Evolutionary conservation across 805 yeast genomes (phyloP), one percentile per base, ranked within the genome.

Genomic region (Wickerhamiella brachini): DNA sequence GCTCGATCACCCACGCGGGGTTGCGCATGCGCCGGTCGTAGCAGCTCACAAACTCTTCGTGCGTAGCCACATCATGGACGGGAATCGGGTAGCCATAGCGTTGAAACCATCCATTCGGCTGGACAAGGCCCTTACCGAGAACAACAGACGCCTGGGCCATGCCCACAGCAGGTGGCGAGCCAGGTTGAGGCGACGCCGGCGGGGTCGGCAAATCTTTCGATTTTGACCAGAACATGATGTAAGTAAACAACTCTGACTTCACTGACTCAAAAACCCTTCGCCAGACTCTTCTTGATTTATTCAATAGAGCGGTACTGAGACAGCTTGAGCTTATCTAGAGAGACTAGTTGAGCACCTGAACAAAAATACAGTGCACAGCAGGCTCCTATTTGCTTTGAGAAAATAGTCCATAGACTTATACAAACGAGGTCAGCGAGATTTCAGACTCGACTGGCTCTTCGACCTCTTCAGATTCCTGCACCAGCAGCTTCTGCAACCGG

Each of bases 1-100:
- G 96, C 67, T 90, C 97, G 37, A 89, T 71, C 20, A 83, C 80
- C 75, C 83, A 67, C 49, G 54, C 79, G 23, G 98, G 98, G 62
- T 86, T 87, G 53, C 89, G 75, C 34, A 80, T 83, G 55, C 81
- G 76, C 57, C 98, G 76, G 63, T 93, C 90, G 66, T 80, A 93
- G 58, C 93, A 85, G 50, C 93, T 79, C 18, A 90, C 77, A 65
- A 83, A 93, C 68, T 88, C 96, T 51, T 74, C 71, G 54, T 86
- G 74, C 10, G 71, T 77, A 51, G 79, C 78, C 53, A 90, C 67
- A 63, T 93, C 98, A 65, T 87, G 94, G 31, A 85, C 75, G 0
- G 97, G 97, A 1, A 96, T 95, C 0, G 97, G 98, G 61, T 85
- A 87, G 3, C 98, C 98, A 63, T 85, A 89, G 59, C 81, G 80